These are phyloP conservation scores for Ottelia alismoides DNA, from an alignment of 106 monocot species.

Conservation along the genomic window DNA sequence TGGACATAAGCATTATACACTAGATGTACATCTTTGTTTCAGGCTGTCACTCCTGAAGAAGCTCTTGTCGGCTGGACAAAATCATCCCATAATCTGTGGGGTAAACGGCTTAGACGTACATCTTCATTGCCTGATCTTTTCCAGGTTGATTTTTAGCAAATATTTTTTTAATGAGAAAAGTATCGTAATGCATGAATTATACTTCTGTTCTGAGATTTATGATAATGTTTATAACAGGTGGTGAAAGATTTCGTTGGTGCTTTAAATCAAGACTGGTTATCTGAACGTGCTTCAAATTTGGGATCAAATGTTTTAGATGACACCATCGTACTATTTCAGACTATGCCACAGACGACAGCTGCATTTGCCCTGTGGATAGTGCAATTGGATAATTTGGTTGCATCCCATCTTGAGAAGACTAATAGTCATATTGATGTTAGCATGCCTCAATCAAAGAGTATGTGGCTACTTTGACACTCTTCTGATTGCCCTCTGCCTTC, in stretches of 20 bases:
- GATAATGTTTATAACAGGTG: conserved; percentile 25
- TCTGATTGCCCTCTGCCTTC: too few species aligned
- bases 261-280: conserved; percentile 54
- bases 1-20: too few species aligned
- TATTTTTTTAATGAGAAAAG: neutral
- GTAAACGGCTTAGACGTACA: conserved; percentile 61
- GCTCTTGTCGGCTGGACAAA: conserved; percentile 50
- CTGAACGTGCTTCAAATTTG: conserved; percentile 20
- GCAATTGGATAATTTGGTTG: conserved; percentile 53
- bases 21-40: too few species aligned
- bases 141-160: conserved; percentile 22
- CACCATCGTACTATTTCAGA: conserved; percentile 53
- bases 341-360: conserved; percentile 78
- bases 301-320: conserved; percentile 34
- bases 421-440: neutral
- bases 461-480: too few species aligned
- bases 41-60: conserved; percentile 46
- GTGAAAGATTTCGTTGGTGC: conserved; percentile 71
- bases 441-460: too few species aligned
- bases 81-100: conserved; percentile 77
- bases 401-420: conserved; percentile 25
- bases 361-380: conserved; percentile 84
- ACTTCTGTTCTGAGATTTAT: neutral
- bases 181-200: neutral
- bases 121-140: conserved; percentile 69